phyloP scores from a whole-genome alignment of 1,284 basidiomycete genomes.

The Fomitopsis schrenkii region DNA sequence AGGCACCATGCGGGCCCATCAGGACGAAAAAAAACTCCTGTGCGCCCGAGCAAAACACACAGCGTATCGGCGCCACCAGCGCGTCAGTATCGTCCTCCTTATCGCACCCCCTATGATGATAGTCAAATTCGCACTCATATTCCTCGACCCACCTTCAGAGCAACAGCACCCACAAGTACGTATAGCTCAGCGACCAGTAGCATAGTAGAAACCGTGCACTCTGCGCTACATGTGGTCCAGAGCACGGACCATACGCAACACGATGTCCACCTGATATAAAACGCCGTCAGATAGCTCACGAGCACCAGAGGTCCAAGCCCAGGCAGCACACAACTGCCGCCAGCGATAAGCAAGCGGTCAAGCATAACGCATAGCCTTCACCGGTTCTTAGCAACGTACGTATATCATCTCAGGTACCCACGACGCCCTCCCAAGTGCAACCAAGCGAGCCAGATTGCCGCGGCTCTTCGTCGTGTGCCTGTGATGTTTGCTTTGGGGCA shows the following conservation, averaged over 20 bases:
- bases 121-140: background rate
- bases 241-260: background rate
- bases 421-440: background rate
- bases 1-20: constrained; percentile 1
- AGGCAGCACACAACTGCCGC: background rate
- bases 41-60: background rate
- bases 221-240: constrained; percentile 3
- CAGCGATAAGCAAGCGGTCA: background rate
- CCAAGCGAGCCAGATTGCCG: background rate
- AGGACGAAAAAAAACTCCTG: background rate
- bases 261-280: background rate
- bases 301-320: background rate
- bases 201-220: background rate
- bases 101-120: background rate
- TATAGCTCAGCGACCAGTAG: background rate
- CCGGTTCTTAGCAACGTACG: background rate
- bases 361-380: too few species aligned
- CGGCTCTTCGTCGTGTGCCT: background rate
- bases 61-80: background rate
- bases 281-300: background rate
- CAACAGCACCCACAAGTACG: background rate
- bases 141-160: background rate
- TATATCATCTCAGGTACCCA: background rate
- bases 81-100: background rate
- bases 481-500: background rate